These are phyloP conservation scores for Penicillium arizonense DNA, from an alignment of 495 filamentous ascomycete genomes.

Conservation along the genomic window DNA sequence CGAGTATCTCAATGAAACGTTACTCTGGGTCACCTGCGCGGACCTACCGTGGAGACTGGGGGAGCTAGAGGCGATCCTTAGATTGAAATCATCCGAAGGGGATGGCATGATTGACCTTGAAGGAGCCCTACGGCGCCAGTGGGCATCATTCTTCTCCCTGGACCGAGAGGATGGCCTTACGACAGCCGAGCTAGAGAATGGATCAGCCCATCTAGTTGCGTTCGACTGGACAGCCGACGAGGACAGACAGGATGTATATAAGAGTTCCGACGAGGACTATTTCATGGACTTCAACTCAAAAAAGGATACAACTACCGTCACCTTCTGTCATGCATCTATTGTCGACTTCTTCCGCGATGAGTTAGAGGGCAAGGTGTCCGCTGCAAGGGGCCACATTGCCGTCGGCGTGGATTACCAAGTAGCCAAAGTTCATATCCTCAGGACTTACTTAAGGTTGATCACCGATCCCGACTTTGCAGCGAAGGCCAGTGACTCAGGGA, in stretches of 20 bases:
- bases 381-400: conserved; percentile 2
- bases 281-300: conserved; percentile 28
- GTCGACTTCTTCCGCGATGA: conserved; percentile 33
- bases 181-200: conserved; percentile 24
- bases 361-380: conserved; percentile 13
- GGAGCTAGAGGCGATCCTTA: conserved; percentile 28
- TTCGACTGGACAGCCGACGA: too few relatives aligned
- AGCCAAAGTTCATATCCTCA: neutral
- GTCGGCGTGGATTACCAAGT: conserved; percentile 17
- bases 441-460: neutral
- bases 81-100: conserved; percentile 23
- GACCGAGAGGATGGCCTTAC: conserved; percentile 32
- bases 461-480: neutral
- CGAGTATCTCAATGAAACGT: conserved; percentile 30
- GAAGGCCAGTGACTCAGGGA: neutral
- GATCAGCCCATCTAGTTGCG: too few relatives aligned
- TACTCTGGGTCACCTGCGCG: conserved; percentile 27
- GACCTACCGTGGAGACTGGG: conserved; percentile 24
- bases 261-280: conserved; percentile 21
- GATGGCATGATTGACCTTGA: conserved; percentile 31
- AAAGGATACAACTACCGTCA: conserved; percentile 24
- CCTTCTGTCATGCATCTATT: conserved; percentile 33
- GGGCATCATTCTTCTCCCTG: conserved; percentile 34
- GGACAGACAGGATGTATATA: conserved; percentile 6
- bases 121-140: conserved; percentile 31